A percentile compares a stretch with the other conserved stretches of the same genome.
Conservation (phyloP, 306 rosid species). For the Hylodesmum podocarpum region DNA sequence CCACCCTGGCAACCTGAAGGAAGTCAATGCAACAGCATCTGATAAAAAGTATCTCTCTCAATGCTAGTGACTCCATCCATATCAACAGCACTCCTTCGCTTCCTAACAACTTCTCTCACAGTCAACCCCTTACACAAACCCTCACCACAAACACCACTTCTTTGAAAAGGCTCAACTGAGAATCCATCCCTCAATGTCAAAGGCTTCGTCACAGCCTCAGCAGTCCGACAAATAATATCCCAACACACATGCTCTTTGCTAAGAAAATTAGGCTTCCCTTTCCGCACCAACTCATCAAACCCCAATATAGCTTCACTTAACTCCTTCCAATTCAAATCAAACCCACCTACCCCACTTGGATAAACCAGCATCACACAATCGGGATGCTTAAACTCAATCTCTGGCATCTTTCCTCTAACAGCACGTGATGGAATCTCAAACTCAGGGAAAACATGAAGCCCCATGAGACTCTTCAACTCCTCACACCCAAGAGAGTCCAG, state of each 20-base stretch:
- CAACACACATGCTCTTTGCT: constrained; percentile 92
- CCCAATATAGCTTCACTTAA: constrained; percentile 55
- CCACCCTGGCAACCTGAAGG: constrained; percentile 69
- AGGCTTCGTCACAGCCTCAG: constrained; percentile 73
- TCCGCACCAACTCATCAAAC: constrained; percentile 66
- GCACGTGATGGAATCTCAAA: constrained; percentile 63
- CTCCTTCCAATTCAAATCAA: constrained; percentile 59
- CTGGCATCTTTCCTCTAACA: constrained; percentile 71
- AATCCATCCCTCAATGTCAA: constrained; percentile 36
- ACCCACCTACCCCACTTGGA: constrained; percentile 49
- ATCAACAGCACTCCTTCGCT: constrained; percentile 92
- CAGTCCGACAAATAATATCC: constrained; percentile 79
- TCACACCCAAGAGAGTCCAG: constrained; percentile 69
- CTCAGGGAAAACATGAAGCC: constrained; percentile 56
- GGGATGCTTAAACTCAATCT: constrained; percentile 87
- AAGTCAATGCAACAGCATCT: constrained; percentile 82
- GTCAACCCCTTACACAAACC: constrained; percentile 53
- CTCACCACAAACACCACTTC: constrained; percentile 57
- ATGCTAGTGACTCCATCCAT: constrained; percentile 81
- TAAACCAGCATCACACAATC: constrained; percentile 82
- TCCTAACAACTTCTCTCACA: constrained; percentile 76
- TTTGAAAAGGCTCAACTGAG: constrained; percentile 54
- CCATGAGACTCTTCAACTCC: constrained; percentile 82
- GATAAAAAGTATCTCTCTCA: constrained; percentile 70
- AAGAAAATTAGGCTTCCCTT: constrained; percentile 71